These are phyloP conservation scores for Claviceps spartinae DNA, from an alignment of 2,329 filamentous ascomycete genomes.

Conservation along the genomic window DNA sequence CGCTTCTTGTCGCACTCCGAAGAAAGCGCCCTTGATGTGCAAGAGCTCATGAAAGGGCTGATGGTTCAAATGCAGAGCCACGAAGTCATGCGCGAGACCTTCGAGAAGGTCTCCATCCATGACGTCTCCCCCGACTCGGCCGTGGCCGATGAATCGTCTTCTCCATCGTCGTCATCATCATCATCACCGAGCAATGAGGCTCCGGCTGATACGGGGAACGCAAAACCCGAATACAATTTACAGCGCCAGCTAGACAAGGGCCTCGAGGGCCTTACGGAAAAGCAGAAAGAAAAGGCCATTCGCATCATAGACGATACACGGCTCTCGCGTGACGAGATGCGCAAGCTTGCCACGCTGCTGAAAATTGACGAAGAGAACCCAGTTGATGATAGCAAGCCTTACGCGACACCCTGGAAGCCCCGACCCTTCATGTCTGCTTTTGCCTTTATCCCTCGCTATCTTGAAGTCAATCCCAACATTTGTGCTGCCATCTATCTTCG, in stretches of 20 bases:
- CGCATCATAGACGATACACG: constrained; percentile 20
- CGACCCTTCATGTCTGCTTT: constrained; percentile 81
- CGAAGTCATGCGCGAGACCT: constrained; percentile 16
- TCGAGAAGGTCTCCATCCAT: constrained; percentile 16
- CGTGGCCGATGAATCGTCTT: constrained; percentile 7
- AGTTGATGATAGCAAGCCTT: constrained; percentile 64
- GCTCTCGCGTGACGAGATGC: constrained; percentile 35
- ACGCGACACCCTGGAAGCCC: constrained; percentile 81
- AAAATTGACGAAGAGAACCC: constrained; percentile 59
- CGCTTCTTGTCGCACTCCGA: constrained; percentile 38
- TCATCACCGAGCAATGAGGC: not conserved
- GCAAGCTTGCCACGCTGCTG: constrained; percentile 42
- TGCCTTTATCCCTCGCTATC: constrained; percentile 85
- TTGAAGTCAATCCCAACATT: constrained; percentile 96
- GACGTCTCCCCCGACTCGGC: not conserved
- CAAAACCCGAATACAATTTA: constrained; percentile 14
- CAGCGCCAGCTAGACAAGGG: constrained; percentile 21
- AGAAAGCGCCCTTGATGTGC: constrained; percentile 15
- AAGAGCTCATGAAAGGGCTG: constrained; percentile 19
- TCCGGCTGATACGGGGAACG: not conserved
- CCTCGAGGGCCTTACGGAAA: constrained; percentile 19
- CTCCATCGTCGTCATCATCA: constrained; percentile 4
- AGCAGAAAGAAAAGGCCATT: constrained; percentile 20
- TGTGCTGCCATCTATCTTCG: constrained; percentile 90
- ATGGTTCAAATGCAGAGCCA: constrained; percentile 21